These are phyloP conservation scores for Medicago truncatula DNA, from an alignment of 306 rosid species.

Conservation along the genomic window DNA sequence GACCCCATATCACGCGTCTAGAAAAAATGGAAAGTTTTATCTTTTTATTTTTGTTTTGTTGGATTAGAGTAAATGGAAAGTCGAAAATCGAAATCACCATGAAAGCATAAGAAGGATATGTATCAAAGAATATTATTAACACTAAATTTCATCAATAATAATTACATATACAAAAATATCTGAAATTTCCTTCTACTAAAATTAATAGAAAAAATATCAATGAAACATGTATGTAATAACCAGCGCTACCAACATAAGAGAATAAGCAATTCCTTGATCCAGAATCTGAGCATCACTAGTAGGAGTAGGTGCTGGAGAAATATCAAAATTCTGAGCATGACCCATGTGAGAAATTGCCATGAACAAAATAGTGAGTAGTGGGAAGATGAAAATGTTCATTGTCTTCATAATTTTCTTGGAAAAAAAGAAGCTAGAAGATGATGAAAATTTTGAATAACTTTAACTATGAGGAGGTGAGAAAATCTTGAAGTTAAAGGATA, in stretches of 20 bases:
- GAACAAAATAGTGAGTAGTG: constrained; percentile 50
- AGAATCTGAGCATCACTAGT: constrained; percentile 19
- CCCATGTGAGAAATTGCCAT: constrained; percentile 47
- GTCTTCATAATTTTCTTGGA: constrained; percentile 37
- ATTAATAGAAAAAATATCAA: constrained; percentile 33
- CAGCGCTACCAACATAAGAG: constrained; percentile 66
- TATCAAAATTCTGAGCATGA: constrained; percentile 54
- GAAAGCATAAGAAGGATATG: neutral
- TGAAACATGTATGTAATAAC: constrained; percentile 70
- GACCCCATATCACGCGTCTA: no score
- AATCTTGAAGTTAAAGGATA: neutral
- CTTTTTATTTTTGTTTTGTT: no score
- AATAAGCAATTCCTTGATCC: constrained; percentile 81
- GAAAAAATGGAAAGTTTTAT: no score
- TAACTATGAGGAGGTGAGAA: neutral
- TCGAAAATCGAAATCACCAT: neutral
- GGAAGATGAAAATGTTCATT: constrained; percentile 39
- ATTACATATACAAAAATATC: constrained; percentile 16
- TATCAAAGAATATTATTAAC: constrained; percentile 9
- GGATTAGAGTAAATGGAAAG: neutral
- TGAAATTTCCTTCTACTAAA: constrained; percentile 36
- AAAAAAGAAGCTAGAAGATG: neutral
- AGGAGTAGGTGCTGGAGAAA: constrained; percentile 58
- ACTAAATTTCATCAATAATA: constrained; percentile 1
- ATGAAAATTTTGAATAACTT: neutral